Percentiles rank a stretch among this genome's conserved stretches.
Conservation (phyloP, 2,329 filamentous ascomycete genomes). For the Fusarium papillatum region DNA sequence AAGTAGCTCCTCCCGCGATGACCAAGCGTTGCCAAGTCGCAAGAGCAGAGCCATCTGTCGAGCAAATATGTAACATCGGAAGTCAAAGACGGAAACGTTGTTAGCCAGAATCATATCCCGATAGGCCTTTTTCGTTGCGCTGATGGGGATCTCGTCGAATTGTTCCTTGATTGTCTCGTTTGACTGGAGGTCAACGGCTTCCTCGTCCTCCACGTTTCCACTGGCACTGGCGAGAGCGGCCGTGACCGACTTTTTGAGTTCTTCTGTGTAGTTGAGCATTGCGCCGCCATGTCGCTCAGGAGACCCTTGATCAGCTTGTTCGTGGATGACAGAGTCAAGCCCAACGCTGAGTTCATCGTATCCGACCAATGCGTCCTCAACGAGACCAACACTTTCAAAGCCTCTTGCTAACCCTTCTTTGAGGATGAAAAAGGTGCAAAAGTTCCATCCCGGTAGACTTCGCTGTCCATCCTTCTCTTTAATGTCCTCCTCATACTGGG, state of each 20-base stretch:
- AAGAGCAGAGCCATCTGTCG: constrained; percentile 88
- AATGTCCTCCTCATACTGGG: constrained; percentile 97
- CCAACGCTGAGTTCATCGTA: constrained; percentile 96
- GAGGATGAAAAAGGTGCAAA: constrained; percentile 98
- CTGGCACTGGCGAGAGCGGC: constrained; percentile 59
- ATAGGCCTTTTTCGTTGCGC: constrained; percentile 82
- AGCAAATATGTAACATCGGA: constrained; percentile 93
- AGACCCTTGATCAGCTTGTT: constrained; percentile 73
- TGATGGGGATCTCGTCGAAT: constrained; percentile 72
- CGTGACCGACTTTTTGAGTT: constrained; percentile 73
- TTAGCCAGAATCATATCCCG: constrained; percentile 93
- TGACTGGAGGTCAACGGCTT: constrained; percentile 65
- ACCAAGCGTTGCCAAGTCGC: constrained; percentile 82
- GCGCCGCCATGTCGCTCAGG: constrained; percentile 78
- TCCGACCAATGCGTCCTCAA: constrained; percentile 93
- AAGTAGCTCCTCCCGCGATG: constrained; percentile 72
- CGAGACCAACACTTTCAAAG: constrained; percentile 95
- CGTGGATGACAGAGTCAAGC: constrained; percentile 84
- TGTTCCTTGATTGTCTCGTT: constrained; percentile 53
- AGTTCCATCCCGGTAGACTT: constrained; percentile 95
- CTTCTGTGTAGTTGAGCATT: constrained; percentile 80
- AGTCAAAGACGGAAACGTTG: constrained; percentile 96
- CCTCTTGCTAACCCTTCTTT: constrained; percentile 95
- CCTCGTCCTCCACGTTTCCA: constrained; percentile 51
- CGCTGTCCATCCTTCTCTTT: constrained; percentile 93